Evolutionary conservation across 176 grass and related monocot genomes (phyloP).

Genomic region (Phyllostachys edulis): DNA sequence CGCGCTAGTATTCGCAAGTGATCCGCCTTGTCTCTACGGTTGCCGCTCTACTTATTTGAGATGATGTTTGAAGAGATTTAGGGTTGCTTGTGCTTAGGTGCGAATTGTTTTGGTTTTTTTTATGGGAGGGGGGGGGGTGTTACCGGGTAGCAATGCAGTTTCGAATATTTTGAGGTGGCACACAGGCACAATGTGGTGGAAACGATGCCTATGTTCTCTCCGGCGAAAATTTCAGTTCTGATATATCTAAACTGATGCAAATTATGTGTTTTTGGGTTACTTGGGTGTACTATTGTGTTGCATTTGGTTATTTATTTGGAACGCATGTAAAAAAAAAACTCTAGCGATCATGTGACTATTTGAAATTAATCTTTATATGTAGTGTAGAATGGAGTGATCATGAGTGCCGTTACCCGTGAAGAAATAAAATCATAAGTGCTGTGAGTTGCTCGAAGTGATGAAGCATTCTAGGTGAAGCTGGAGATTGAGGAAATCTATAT

Average conservation of each 20-base stretch:
- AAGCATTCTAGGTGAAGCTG: background rate
- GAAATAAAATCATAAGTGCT: background rate
- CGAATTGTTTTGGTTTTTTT: background rate
- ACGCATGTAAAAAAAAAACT: background rate
- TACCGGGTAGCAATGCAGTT: background rate
- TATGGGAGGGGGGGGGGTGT: background rate
- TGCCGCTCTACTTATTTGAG: background rate
- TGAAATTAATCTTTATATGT: background rate
- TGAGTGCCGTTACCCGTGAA: background rate
- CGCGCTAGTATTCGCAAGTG: background rate
- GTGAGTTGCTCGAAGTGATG: background rate
- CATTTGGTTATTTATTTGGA: background rate
- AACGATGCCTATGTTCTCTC: background rate
- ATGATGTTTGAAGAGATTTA: constrained; percentile 1
- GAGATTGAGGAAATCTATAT: background rate
- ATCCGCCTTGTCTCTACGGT: background rate
- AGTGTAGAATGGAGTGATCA: background rate
- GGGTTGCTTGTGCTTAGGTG: background rate
- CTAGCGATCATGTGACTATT: too few relatives aligned
- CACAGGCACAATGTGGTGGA: background rate
- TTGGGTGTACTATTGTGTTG: background rate
- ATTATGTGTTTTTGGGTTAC: background rate
- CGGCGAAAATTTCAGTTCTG: background rate
- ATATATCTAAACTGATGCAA: background rate
- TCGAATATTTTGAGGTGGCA: background rate